Base-by-base conservation (phyloP, 1,284 basidiomycete genomes). In the Austropuccinia psidii region DNA sequence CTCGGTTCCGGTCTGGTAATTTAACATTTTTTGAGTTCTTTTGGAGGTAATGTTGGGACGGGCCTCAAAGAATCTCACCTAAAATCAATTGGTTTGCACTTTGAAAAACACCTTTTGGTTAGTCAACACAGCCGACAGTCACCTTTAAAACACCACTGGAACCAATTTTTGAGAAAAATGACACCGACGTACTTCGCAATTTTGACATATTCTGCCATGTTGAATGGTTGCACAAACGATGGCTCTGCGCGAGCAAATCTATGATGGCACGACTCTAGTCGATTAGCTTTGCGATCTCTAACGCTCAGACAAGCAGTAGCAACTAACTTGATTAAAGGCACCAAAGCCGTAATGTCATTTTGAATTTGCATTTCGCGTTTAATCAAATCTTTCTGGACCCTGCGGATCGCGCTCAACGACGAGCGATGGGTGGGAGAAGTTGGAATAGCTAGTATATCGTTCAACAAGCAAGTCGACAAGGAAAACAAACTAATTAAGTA, bases 251-350 rank as follows among this genome's bases (percentile, higher is more conserved):
- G 55, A 2, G 75, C 64, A 49, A 76, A 76, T 35, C 76, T 76
- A 74, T 52, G 17, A 39, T 65, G 31, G n/a, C 61, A 33, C 52
- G 19, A 3, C 21, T 52, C 9, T 47, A 29, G 27, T 50, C 29
- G 55, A 45, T 15, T 5, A 57, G 45, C 37, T 33, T 43, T 2
- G 41, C 37, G 21, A 52, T 67, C 33, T 75, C 60, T 15, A 65
- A 0, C 37, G 66, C 74, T 2, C 35, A 21, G 57, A 41, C 65
- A 49, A 74, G 68, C 35, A 39, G 60, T 75, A n/a, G 75, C 60
- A 29, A 79, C 79, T 62, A 79, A 81, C 55, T 80, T 81, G 43
- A 81, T 69, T n/a, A 82, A 73, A 0, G 81, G 81, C 67, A 77
- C 77, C 9, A 81, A 68, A 6, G 75, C 77, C 21, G 81, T 79